Conservation (phyloP, 108 stramenopile genomes). For the Stephanodiscus minutulus region DNA sequence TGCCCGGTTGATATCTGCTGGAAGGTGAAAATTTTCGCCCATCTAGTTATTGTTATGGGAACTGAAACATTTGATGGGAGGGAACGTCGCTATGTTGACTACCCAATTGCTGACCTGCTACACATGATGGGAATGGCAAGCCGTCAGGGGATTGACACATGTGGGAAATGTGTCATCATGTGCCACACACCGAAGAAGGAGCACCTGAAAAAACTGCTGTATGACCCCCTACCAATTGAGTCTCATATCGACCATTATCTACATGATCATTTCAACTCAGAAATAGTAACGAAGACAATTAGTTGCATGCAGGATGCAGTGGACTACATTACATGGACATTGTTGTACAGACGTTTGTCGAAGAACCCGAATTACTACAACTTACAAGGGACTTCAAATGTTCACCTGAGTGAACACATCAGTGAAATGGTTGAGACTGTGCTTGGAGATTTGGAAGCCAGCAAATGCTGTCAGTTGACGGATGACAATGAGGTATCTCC, state of each 20-base stretch:
- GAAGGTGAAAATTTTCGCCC: conserved; percentile 72
- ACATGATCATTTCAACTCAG: conserved; percentile 97
- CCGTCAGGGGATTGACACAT: conserved; percentile 66
- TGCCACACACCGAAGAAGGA: conserved; percentile 96
- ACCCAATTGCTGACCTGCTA: conserved; percentile 89
- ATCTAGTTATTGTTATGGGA: conserved; percentile 94
- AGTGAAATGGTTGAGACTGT: conserved; percentile 98
- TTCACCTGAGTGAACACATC: conserved; percentile 95
- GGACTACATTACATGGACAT: conserved; percentile 98
- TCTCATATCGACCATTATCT: conserved; percentile 95
- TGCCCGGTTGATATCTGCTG: conserved; percentile 88
- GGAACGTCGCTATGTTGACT: conserved; percentile 93
- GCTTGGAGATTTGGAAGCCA: conserved; percentile 93
- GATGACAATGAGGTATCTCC: conserved; percentile 94
- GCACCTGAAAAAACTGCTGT: conserved; percentile 90
- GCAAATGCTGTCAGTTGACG: conserved; percentile 86
- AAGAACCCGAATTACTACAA: conserved; percentile 99
- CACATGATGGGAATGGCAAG: conserved; percentile 95
- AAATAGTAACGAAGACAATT: conserved; percentile 94
- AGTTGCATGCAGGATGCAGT: conserved; percentile 97
- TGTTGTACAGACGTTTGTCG: conserved; percentile 94
- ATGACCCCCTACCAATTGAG: conserved; percentile 98
- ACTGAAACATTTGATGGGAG: conserved; percentile 95
- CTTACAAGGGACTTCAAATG: conserved; percentile 86
- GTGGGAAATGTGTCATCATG: conserved; percentile 86